Base-by-base conservation (phyloP, 805 yeast genomes). In the Kregervanrija fluxuum region DNA sequence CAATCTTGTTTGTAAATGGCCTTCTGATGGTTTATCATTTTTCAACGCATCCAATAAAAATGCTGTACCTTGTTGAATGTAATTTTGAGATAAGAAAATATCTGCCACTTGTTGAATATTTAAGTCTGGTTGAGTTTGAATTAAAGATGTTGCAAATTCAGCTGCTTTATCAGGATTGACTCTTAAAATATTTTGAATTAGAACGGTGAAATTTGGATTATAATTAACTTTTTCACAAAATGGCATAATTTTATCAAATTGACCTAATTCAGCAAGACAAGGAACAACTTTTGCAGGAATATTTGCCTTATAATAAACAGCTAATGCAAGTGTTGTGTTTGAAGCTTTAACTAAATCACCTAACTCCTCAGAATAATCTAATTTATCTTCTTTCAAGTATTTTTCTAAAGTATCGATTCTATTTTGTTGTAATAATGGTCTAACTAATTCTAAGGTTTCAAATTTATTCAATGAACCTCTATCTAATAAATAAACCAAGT, bases 131-230 rank as follows among this genome's bases (percentile, higher is more conserved):
- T 75, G 72, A 35, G 67, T 52, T 53, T 80, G 74, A 52, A 87
- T 75, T 50, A 93, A 75, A 51, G 89, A 84, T 35, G 88, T 80
- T 12, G 99, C 98, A 69, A 93, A 93, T 67, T 93, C 99, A 35
- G 96, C 86, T 28, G 97, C 99, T 66, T 88, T 87, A 59, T 93
- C 99, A n/a, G 99, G 96, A 64, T 85, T 89, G 22, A 85, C 80
- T 65, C 98, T 82, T 40, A 91, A 80, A 56, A 93, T 77, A 67
- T 87, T 86, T 62, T 95, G 96, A 56, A 93, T 79, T 68, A 93
- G 74, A 48, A 86, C 83, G 40, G 93, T 79, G 66, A 80, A 93
- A 68, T 93, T 95, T 48, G 99, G 97, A 55, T 78, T 75, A 69
- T 84, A 93, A 50, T 80, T 80, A 47, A 84, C 93, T 69, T 88